A percentile compares a stretch with the other conserved stretches of the same genome.
Conservation (phyloP, 2,329 filamentous ascomycete species). For the Aspergillus costaricaensis region DNA sequence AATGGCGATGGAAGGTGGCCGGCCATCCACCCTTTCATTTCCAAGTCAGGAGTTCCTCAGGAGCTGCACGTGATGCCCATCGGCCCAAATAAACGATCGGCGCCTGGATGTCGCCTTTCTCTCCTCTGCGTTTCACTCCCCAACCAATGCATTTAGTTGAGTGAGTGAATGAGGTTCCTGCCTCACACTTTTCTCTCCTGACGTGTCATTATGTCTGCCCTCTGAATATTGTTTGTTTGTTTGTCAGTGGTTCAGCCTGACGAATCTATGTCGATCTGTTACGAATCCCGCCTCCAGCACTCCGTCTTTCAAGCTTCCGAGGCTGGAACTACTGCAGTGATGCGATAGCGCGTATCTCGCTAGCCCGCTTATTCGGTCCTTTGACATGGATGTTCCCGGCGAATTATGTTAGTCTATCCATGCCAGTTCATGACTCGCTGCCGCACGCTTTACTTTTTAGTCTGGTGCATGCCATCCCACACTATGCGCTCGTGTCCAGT, state of each 20-base stretch:
- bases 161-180: too few species aligned
- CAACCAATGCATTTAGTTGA: too few species aligned
- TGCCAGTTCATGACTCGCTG: neutral
- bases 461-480: neutral
- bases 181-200: too few species aligned
- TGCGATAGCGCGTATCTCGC: conserved; percentile 2
- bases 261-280: neutral
- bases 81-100: conserved; percentile 6
- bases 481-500: neutral
- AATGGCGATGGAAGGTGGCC: neutral
- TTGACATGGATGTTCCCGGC: neutral
- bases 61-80: conserved; percentile 13
- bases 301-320: neutral
- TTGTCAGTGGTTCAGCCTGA: neutral
- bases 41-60: conserved; percentile 6
- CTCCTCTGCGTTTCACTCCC: neutral
- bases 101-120: conserved; percentile 3
- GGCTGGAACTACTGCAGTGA: neutral
- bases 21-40: neutral
- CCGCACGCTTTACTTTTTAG: neutral
- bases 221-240: too few species aligned
- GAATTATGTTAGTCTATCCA: neutral
- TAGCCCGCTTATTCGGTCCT: neutral
- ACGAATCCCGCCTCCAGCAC: neutral
- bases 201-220: too few species aligned